Base-by-base conservation (phyloP, 352 stramenopile species). In the Pythium guiyangense region DNA sequence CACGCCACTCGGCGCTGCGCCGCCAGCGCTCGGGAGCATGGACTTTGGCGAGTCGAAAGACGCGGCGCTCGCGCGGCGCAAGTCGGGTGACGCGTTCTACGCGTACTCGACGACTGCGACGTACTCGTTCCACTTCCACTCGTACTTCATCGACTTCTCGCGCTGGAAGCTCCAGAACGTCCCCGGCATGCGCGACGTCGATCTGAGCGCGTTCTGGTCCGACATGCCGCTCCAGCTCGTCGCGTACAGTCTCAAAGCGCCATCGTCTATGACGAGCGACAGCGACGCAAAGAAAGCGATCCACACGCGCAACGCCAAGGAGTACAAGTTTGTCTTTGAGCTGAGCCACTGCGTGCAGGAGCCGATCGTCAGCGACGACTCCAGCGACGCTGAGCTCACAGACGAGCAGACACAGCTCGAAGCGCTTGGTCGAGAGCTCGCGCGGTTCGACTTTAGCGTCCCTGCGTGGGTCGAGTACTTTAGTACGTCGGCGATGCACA, bases 101-200 rank as follows among this genome's bases (percentile, higher is more conserved):
- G 59, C 64, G 50, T 86, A 80, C 71, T 82, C 84, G 57, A 84
- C 78, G 10, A 64, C 45, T 25, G 72, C 80, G 63, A 86, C 76
- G 53, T 89, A 89, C 54, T 86, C 76, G 34, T 86, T 89, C 61
- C 75, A 85, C 48, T 87, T 89, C 55, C 77, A 86, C 60, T 86
- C 71, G 57, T 84, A 74, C 49, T 89, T 85, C 51, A 78, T 89
- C 58, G 76, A 89, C 49, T 89, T 89, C 48, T 47, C 60, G 6
- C 63, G 53, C 8, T 89, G 79, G 79, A 62, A 81, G 35, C 46
- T 87, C 22, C 65, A 78, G 15, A 74, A 78, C 26, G 59, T 89
- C 3, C 79, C 79, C 0, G 74, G 79, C 0, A 70, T 88, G 55
- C 69, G 71, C 12, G 62, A 79, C 34, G 70, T 64, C 4, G 67